These are phyloP conservation scores for Mallotus nudiflorus DNA, from an alignment of 345 rosid genomes.

Conservation along the genomic window DNA sequence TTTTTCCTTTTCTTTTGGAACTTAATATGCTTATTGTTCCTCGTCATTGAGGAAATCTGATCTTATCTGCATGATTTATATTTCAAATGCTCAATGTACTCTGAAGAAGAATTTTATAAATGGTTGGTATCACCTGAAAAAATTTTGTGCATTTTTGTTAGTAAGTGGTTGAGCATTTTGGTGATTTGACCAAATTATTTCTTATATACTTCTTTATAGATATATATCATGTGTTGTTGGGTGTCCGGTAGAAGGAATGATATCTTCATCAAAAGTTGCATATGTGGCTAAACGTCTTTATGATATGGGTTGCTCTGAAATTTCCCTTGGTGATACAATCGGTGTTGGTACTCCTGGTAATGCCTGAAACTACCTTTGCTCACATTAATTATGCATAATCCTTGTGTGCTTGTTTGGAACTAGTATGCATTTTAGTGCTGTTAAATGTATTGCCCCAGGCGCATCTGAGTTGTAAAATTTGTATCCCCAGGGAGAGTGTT, in stretches of 20 bases:
- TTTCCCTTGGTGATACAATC: slow-evolving; percentile 82
- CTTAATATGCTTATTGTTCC: neutral
- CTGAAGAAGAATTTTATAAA: neutral
- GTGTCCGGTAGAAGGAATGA: slow-evolving; percentile 66
- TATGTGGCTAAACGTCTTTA: slow-evolving; percentile 79
- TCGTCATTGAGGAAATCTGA: neutral
- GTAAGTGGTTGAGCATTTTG: no score
- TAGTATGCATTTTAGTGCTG: neutral
- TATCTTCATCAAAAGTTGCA: slow-evolving; percentile 64
- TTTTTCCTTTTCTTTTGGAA: neutral
- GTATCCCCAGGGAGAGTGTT: no score
- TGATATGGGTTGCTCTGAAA: slow-evolving; percentile 94
- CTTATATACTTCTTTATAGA: slow-evolving; percentile 38
- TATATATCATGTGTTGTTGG: slow-evolving; percentile 94
- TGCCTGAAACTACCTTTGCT: slow-evolving; percentile 10
- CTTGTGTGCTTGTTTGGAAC: neutral
- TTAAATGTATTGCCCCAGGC: neutral
- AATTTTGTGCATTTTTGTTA: no score
- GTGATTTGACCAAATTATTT: neutral
- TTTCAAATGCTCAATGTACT: neutral
- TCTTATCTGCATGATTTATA: neutral
- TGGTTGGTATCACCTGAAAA: neutral
- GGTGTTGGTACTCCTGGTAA: slow-evolving; percentile 97
- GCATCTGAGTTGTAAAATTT: no score
- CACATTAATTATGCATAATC: neutral